Percentiles rank a stretch among this genome's conserved stretches.
Evolutionary conservation across 2,329 filamentous ascomycete species (phyloP).

Genomic region (Apiospora aurea): DNA sequence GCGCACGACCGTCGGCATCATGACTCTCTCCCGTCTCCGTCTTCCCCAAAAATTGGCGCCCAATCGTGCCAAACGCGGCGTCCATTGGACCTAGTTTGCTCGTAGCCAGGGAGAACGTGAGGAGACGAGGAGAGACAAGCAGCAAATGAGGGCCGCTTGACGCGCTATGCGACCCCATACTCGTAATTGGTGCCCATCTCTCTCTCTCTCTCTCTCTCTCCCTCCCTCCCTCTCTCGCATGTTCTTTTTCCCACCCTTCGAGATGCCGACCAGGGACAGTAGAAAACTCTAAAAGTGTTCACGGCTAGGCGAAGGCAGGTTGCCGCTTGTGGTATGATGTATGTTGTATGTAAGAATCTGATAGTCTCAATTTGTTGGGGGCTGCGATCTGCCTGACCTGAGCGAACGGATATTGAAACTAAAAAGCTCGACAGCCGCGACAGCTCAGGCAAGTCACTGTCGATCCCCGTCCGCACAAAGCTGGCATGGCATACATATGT

Average conservation of each 20-base stretch:
- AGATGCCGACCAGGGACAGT: background rate
- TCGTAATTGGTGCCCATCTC: constrained; percentile 11
- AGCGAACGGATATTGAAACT: constrained; percentile 20
- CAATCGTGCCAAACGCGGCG: constrained; percentile 17
- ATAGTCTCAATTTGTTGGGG: constrained; percentile 16
- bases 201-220: background rate
- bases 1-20: constrained; percentile 13
- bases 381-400: constrained; percentile 19
- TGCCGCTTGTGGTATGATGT: constrained; percentile 10
- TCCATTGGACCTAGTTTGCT: constrained; percentile 16
- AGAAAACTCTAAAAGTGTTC: constrained; percentile 10
- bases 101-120: constrained; percentile 14
- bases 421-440: constrained; percentile 21
- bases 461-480: constrained; percentile 10
- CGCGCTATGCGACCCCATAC: constrained; percentile 21
- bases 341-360: constrained; percentile 15
- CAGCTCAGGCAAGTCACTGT: constrained; percentile 20
- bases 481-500: constrained; percentile 6
- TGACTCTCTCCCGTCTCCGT: constrained; percentile 11
- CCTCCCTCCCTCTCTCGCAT: no score
- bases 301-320: constrained; percentile 7
- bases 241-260: background rate
- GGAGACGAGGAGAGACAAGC: background rate
- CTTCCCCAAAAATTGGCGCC: constrained; percentile 2
- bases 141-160: constrained; percentile 19